Base-by-base conservation (phyloP, 345 rosid species). In the Abelmoschus esculentus region DNA sequence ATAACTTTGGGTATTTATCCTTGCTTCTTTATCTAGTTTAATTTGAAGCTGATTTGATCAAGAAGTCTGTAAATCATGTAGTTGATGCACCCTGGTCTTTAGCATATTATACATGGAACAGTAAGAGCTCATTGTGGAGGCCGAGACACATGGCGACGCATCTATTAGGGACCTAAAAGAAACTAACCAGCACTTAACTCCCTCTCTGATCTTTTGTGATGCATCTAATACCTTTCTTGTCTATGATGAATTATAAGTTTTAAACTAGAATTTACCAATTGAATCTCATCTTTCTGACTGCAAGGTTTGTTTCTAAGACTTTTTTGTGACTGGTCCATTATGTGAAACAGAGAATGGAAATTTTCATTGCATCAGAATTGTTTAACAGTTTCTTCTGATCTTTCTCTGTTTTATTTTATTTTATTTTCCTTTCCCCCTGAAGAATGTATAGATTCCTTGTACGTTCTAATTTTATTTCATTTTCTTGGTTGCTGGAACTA, bases 401-500 rank as follows among this genome's bases (percentile, higher is more conserved):
- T 5, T 50, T 50, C 55, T 26, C 50, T 9, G 5, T 19, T 32
- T 61, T 57, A 13, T 6, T 52, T 66, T n/a, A 8, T 2, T 61
- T 77, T 18, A 8, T 1, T 61, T 77, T 17, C 38, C 5, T 7
- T 3, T 28, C 12, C 22, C 28, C 31, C 26, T 12, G 15, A 61
- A 63, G 56, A 36, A 57, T 49, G 42, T 26, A 29, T 54, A 50
- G 46, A 61, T 40, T 64, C 12, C 1, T 13, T 31, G 29, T 10
- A 63, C 1, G 22, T 42, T 4, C 57, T 71, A 61, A 26, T 47
- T 46, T 71, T 5, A 32, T 67, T 71, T 52, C 66, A 28, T 57
- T 63, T 80, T 79, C 46, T 70, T 46, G 18, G 74, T 52, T 70
- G 54, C 56, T 57, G 52, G 74, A 70, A 62, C 44, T 61, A 6